These are phyloP conservation scores for Piromyces sp. DNA, from an alignment of 192 early-diverging fungal genomes.

Conservation along the genomic window DNA sequence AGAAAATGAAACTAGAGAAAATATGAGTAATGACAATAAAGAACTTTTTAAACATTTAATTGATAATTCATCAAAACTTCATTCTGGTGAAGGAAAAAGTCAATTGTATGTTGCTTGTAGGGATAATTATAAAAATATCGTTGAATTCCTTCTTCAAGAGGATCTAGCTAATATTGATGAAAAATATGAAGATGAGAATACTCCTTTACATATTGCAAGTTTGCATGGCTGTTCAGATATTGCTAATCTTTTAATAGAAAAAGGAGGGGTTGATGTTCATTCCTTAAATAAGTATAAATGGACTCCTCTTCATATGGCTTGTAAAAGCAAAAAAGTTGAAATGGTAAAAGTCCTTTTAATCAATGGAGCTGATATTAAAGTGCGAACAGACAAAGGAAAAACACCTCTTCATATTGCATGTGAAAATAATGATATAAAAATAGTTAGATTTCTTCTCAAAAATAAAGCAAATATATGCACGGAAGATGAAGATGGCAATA, in stretches of 20 bases:
- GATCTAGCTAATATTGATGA: not conserved
- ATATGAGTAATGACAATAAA: not conserved
- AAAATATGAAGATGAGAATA: not conserved
- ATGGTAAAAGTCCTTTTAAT: not conserved
- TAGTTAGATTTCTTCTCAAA: not conserved
- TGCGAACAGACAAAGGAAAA: not conserved
- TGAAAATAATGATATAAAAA: not conserved
- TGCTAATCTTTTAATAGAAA: not conserved
- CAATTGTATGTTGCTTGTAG: not conserved
- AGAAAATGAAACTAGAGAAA: not conserved
- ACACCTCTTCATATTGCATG: not conserved
- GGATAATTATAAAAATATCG: not conserved
- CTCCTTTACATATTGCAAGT: not conserved
- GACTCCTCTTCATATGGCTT: not conserved
- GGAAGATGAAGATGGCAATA: not conserved
- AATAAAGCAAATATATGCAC: not conserved
- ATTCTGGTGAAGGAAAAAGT: not conserved
- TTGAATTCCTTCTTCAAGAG: not conserved
- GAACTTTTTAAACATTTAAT: not conserved
- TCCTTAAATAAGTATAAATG: not conserved
- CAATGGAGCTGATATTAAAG: not conserved
- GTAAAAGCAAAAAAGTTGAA: not conserved
- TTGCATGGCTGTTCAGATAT: not conserved
- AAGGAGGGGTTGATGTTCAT: not conserved
- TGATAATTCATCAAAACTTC: not conserved